Conservation (phyloP, 2,329 filamentous ascomycete species). For the Monosporascus sp. region DNA sequence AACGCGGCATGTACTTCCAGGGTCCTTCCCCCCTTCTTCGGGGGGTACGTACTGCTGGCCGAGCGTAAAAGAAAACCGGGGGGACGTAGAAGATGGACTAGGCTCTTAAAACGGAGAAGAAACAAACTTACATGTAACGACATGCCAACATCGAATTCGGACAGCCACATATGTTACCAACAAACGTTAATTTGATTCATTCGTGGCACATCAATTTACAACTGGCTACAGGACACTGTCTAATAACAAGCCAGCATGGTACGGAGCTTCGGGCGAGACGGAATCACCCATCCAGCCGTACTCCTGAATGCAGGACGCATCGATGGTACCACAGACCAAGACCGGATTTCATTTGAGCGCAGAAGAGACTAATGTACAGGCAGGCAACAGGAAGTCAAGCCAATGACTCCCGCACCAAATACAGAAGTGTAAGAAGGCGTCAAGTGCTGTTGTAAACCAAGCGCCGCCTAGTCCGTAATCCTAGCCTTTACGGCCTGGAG, state of each 20-base stretch:
- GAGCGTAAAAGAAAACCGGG: too few species aligned
- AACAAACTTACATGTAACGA: too few species aligned
- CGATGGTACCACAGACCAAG: not conserved
- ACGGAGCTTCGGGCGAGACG: conserved; percentile 2
- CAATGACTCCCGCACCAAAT: conserved; percentile 17
- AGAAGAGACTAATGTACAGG: conserved; percentile 22
- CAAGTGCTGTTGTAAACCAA: conserved; percentile 7
- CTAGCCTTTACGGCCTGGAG: conserved; percentile 8
- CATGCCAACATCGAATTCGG: too few species aligned
- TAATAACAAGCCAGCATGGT: conserved; percentile 6
- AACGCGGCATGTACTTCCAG: too few species aligned
- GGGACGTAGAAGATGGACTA: too few species aligned
- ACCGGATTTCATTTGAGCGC: conserved; percentile 6
- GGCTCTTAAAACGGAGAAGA: too few species aligned
- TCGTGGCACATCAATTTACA: conserved; percentile 13
- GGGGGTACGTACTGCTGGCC: too few species aligned
- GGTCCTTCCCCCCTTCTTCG: too few species aligned
- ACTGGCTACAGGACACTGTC: conserved; percentile 5
- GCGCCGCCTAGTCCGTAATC: conserved; percentile 8
- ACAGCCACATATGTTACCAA: not conserved
- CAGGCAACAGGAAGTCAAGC: conserved; percentile 14
- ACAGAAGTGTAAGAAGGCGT: conserved; percentile 15
- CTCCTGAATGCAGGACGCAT: not conserved
- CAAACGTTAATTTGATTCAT: not conserved
- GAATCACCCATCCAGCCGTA: conserved; percentile 8